These are phyloP conservation scores for Eleusine coracana DNA, from an alignment of 176 grass and related monocot species.

Conservation along the genomic window DNA sequence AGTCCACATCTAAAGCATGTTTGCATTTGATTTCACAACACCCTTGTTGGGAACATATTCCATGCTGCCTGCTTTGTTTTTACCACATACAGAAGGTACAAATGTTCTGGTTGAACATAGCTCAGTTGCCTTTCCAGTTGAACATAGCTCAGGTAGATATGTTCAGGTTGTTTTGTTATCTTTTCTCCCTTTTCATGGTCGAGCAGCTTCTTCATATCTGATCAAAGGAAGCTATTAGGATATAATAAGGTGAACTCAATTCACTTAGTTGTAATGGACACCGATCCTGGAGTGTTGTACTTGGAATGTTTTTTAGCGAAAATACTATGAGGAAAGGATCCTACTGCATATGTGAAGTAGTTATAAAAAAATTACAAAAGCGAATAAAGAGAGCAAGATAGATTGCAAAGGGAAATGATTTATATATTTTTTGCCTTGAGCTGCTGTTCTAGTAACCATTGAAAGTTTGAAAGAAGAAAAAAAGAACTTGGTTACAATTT, in stretches of 20 bases:
- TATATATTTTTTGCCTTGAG: too few relatives aligned
- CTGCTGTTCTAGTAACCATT: too few relatives aligned
- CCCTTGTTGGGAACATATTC: slow-evolving; percentile 15
- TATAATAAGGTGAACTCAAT: background rate
- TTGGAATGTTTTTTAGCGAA: background rate
- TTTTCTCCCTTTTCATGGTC: background rate
- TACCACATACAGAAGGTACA: background rate
- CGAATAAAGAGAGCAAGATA: background rate
- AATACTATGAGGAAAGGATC: too few relatives aligned
- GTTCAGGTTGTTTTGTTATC: too few relatives aligned
- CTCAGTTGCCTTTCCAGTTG: background rate
- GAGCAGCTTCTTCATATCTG: background rate
- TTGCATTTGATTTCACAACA: slow-evolving; percentile 3
- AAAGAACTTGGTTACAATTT: background rate
- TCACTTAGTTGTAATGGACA: background rate
- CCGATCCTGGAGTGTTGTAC: background rate
- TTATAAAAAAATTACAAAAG: background rate
- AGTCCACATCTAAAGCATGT: background rate
- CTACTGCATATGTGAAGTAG: too few relatives aligned
- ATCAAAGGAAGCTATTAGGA: background rate
- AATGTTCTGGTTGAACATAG: background rate
- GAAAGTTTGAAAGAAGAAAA: too few relatives aligned
- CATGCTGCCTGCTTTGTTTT: slow-evolving; percentile 4
- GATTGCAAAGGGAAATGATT: too few relatives aligned
- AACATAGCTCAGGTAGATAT: background rate